A percentile compares a stretch with the other conserved stretches of the same genome.
These are phyloP conservation scores for Meira nashicola DNA, from an alignment of 1,284 basidiomycete genomes.

Conservation along the genomic window DNA sequence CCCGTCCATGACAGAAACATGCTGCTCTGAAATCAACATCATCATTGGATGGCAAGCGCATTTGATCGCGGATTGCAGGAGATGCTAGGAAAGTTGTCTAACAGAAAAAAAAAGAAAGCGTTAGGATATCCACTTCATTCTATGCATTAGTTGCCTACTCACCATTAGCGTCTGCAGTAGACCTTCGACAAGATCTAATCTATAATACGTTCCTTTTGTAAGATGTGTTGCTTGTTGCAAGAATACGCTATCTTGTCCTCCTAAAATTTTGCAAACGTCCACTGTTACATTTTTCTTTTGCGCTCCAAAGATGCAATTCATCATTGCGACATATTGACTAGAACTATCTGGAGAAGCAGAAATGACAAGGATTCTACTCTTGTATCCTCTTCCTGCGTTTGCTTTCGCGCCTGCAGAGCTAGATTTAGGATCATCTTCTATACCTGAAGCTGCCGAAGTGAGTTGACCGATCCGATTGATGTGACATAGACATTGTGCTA, in stretches of 20 bases:
- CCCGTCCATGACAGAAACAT: conserved; percentile 96
- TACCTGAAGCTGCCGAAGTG: not conserved
- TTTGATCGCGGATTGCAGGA: conserved; percentile 64
- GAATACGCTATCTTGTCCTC: conserved; percentile 82
- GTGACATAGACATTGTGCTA: conserved; percentile 9
- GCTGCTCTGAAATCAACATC: conserved; percentile 94
- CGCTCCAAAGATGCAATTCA: conserved; percentile 99
- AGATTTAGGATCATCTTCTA: conserved; percentile 1
- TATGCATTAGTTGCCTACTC: not conserved
- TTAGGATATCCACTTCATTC: not conserved
- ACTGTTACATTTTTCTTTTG: conserved; percentile 95
- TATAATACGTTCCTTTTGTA: conserved; percentile 88
- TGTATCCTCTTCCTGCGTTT: not conserved
- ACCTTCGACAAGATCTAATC: conserved; percentile 63
- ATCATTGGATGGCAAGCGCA: conserved; percentile 85
- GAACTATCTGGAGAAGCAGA: conserved; percentile 85
- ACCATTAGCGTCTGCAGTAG: conserved; percentile 41
- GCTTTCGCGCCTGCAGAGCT: not conserved
- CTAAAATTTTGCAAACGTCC: conserved; percentile 84
- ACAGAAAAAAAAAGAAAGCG: not conserved
- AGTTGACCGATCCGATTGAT: not conserved
- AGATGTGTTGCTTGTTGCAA: conserved; percentile 94
- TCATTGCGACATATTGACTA: conserved; percentile 87
- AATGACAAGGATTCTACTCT: conserved; percentile 71
- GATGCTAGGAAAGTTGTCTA: conserved; percentile 36